Evolutionary conservation across 805 yeast genomes (phyloP).

Genomic region (Candida schatavii): DNA sequence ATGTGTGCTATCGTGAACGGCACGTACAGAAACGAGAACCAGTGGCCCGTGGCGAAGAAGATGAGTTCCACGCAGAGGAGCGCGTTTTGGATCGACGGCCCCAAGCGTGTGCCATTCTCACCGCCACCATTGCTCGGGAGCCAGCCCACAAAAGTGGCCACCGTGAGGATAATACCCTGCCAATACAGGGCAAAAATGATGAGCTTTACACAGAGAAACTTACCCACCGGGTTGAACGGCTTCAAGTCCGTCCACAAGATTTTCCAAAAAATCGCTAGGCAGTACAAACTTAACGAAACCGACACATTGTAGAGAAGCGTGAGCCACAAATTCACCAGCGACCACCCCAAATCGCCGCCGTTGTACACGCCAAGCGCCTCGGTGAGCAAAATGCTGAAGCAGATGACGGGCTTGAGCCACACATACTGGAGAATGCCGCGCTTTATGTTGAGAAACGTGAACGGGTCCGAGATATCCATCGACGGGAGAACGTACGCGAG

Average conservation of each 20-base stretch:
- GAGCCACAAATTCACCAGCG: constrained; percentile 59
- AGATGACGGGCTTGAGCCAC: constrained; percentile 88
- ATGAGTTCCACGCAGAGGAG: constrained; percentile 80
- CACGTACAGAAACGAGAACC: constrained; percentile 75
- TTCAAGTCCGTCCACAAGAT: constrained; percentile 75
- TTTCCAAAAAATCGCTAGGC: constrained; percentile 89
- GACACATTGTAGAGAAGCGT: constrained; percentile 72
- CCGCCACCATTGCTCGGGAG: constrained; percentile 33
- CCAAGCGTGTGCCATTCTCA: constrained; percentile 34
- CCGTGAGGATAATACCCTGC: constrained; percentile 74
- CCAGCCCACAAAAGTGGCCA: constrained; percentile 48
- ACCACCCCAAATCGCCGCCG: constrained; percentile 45
- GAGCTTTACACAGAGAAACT: constrained; percentile 87
- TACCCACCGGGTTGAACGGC: constrained; percentile 85
- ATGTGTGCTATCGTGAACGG: constrained; percentile 62
- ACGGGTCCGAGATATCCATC: constrained; percentile 85
- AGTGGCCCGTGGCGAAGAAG: constrained; percentile 85
- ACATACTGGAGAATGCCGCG: constrained; percentile 90
- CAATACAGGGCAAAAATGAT: constrained; percentile 97
- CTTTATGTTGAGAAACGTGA: constrained; percentile 70
- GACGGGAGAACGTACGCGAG: constrained; percentile 48
- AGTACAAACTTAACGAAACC: constrained; percentile 78
- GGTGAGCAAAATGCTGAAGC: constrained; percentile 48
- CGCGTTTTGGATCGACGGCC: constrained; percentile 71
- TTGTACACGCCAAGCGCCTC: constrained; percentile 50